These are phyloP conservation scores for Mollisiaceae sp. DNA, from an alignment of 2,329 filamentous ascomycete genomes.

Conservation along the genomic window DNA sequence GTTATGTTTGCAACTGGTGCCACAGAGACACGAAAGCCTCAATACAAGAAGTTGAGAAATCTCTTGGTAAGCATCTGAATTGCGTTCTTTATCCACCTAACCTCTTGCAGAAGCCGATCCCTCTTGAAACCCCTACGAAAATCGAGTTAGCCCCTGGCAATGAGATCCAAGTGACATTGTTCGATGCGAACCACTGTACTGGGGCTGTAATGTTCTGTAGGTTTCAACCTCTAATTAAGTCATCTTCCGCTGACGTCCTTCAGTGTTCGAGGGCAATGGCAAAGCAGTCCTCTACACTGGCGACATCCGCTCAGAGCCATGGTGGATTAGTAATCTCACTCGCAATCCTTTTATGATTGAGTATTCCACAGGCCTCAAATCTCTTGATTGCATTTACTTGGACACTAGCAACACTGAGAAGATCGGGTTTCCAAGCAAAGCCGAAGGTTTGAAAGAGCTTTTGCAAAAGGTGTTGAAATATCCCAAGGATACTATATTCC, in stretches of 20 bases:
- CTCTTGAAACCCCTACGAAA: slow-evolving; percentile 76
- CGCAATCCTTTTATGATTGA: slow-evolving; percentile 76
- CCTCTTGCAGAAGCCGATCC: slow-evolving; percentile 69
- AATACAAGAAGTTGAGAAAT: slow-evolving; percentile 76
- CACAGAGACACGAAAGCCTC: slow-evolving; percentile 73
- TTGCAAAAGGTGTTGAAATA: slow-evolving; percentile 71
- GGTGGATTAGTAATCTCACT: slow-evolving; percentile 78
- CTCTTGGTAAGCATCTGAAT: slow-evolving; percentile 57
- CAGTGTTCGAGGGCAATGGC: slow-evolving; percentile 72
- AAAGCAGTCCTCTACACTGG: slow-evolving; percentile 87
- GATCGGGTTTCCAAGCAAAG: slow-evolving; percentile 63
- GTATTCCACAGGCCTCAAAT: slow-evolving; percentile 69
- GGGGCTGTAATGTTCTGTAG: slow-evolving; percentile 87
- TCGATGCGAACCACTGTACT: slow-evolving; percentile 91
- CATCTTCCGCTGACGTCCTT: slow-evolving; percentile 10
- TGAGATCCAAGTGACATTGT: slow-evolving; percentile 78
- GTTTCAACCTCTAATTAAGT: slow-evolving; percentile 32
- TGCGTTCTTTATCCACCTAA: slow-evolving; percentile 4
- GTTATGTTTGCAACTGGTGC: slow-evolving; percentile 82
- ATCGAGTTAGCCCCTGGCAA: slow-evolving; percentile 75
- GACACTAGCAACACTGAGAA: slow-evolving; percentile 76
- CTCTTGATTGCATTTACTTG: slow-evolving; percentile 82
- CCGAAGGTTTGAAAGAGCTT: slow-evolving; percentile 77
- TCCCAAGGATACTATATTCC: slow-evolving; percentile 76
- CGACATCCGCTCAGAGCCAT: slow-evolving; percentile 83